Conservation (phyloP, 1,284 basidiomycete genomes). For the Ganoderma resinaceum region DNA sequence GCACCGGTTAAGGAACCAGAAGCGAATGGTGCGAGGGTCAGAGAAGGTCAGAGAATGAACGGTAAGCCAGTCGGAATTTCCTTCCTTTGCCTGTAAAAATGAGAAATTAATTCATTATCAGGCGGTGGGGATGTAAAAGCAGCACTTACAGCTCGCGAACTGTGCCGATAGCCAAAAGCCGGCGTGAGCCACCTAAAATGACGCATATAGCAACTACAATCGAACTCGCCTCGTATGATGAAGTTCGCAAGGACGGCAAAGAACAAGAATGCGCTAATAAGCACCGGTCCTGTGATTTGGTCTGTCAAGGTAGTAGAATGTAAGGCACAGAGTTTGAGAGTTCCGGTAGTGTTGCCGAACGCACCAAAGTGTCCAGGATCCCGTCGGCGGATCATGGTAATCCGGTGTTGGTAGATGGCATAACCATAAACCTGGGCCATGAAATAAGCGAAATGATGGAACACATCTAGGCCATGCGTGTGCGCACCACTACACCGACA, state of each 20-base stretch:
- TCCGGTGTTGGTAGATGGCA: constrained; percentile 85
- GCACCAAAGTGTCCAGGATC: constrained; percentile 93
- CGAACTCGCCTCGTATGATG: constrained; percentile 72
- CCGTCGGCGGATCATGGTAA: constrained; percentile 90
- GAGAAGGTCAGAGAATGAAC: constrained; percentile 28
- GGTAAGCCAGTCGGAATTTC: constrained; percentile 43
- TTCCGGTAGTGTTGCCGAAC: constrained; percentile 31
- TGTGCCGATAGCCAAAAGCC: constrained; percentile 13
- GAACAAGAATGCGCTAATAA: constrained; percentile 85
- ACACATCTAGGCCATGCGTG: neutral
- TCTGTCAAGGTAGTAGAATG: constrained; percentile 54
- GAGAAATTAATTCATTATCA: constrained; percentile 3
- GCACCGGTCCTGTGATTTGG: constrained; percentile 78
- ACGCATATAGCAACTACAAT: neutral
- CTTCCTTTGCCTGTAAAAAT: constrained; percentile 38
- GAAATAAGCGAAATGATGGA: neutral
- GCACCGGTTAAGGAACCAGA: neutral
- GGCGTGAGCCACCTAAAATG: neutral
- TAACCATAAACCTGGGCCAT: constrained; percentile 81
- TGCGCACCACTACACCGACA: constrained; percentile 64
- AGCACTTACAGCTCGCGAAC: constrained; percentile 53
- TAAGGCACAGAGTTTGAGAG: constrained; percentile 1
- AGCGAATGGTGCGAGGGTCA: neutral
- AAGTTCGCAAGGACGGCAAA: constrained; percentile 89
- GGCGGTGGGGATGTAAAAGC: constrained; percentile 2